Base-by-base conservation (phyloP, 345 rosid species). In the Pelargonium nanum region DNA sequence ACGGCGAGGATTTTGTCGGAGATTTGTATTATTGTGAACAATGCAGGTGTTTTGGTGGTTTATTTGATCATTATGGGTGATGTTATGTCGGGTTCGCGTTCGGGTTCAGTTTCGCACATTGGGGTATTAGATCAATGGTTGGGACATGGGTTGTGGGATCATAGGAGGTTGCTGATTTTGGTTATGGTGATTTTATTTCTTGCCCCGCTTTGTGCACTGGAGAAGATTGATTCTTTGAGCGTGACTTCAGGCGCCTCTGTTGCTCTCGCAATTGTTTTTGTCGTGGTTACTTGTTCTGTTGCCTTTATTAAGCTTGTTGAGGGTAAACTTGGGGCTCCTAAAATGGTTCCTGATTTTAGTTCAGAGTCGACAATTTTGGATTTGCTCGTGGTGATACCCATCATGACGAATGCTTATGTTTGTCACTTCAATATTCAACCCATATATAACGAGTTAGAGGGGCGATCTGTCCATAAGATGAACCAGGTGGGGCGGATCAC, bases 361-460 rank as follows among this genome's bases (percentile, higher is more conserved):
- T 93, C 97, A 1, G 72, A 75, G 58, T 65, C 19, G n/a, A 83
- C 97, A 0, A 81, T 89, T 26, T 26, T 84, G 81, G 97, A 93
- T 79, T 75, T 93, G 56, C 87, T 93, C 17, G 97, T 93, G 63
- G 99, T 93, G 63, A 87, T 93, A 59, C 99, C 99, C 0, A 81
- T 93, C 6, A 89, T 93, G 96, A 65, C 95, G 0, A 89, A 87
- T 56, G 99, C 99, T 32, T 93, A 83, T 34, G 87, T 93, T 24
- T 89, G 96, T 58, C 99, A 93, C 67, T 93, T 93, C 67, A 93
- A 93, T 68, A 75, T 93, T 15, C 99, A 87, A 63, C 99, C 99
- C 0, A 93, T 93, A 55, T 89, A 93, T 26, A 93, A 93, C 22
- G 99, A 93, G 69, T 97, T 89, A 0, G 78, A 85, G 73, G 87